phyloP scores from a whole-genome alignment of 2,329 filamentous ascomycete species.

The Penicillium sp. region DNA sequence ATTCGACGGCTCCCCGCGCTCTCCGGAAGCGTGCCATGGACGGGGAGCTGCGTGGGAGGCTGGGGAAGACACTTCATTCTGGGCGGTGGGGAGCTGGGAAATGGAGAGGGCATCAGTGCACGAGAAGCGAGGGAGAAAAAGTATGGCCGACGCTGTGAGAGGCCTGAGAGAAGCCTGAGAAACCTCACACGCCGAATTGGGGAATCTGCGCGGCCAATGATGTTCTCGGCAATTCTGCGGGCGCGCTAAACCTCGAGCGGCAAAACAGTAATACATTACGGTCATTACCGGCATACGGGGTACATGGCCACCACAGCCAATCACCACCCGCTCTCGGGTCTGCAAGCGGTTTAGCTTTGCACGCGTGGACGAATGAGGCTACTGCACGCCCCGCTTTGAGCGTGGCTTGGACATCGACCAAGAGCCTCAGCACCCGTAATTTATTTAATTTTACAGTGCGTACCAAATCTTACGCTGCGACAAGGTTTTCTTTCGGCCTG shows the following conservation, averaged over 20 bases:
- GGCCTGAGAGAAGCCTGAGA: neutral
- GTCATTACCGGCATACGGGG: neutral
- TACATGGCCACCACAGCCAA: neutral
- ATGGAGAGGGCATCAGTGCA: neutral
- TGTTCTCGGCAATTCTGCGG: conserved; percentile 2
- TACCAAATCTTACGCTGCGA: no score
- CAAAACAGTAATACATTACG: neutral
- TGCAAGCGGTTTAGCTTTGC: neutral
- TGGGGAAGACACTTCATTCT: conserved; percentile 6
- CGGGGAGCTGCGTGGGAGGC: conserved; percentile 2
- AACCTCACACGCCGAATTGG: neutral
- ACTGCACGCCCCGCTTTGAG: neutral
- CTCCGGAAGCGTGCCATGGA: conserved; percentile 13
- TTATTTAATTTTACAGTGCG: no score
- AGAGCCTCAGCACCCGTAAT: neutral
- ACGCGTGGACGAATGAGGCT: neutral
- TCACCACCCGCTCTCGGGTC: neutral
- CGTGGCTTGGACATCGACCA: neutral
- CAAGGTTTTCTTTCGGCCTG: no score
- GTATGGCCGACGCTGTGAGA: neutral
- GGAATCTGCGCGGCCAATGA: conserved; percentile 1
- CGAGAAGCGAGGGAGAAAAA: neutral
- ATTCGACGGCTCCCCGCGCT: conserved; percentile 4
- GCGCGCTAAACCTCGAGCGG: neutral
- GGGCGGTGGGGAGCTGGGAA: neutral